Evolutionary conservation across 163 green algal genomes (phyloP), one percentile per base, ranked within the genome.

Genomic region (Scenedesmus sp.): DNA sequence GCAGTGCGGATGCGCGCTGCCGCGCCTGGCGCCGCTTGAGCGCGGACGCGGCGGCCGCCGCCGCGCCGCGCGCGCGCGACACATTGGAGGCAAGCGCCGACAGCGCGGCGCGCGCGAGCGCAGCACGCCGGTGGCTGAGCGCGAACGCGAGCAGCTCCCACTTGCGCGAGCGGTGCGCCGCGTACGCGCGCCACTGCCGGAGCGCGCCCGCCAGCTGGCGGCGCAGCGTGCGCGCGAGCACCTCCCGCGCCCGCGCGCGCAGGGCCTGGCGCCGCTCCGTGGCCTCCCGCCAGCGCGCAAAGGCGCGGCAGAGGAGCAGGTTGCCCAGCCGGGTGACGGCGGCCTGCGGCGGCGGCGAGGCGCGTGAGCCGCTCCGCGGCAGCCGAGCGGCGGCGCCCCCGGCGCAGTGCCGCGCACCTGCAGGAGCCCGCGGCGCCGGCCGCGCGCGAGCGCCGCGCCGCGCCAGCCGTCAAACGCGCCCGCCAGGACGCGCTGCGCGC

Each of bases 391-490:
- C 14, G 11, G 24, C 54, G 22, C 24, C 54, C 34, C 3, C 24
- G 10, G 14, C 34, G 51, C 51, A 33, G 51, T 13, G 17, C 22
- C 22, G 5, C 67, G 51, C 62, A 83, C 65, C 51, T 80, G 67
- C 58, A 70, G 75, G 58, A 72, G 63, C 9, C 2, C 28, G 26
- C 44, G 67, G 39, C 51, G 67, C 28, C 22, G 66, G 29, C 36
- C 34, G 31, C 31, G 34, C 29, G 50, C 48, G 15, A 62, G 47
- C 45, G 62, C 36, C 1, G 36, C 45, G 29, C 36, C 34, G 15
- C 56, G 42, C 75, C 75, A 86, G 2, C 31, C 34, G 28, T 36
- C 60, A 62, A 81, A 77, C 7, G 69, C 75, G 6, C 24, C 39
- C 1, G 74, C 67, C 5, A 83, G 28, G 1, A 31, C 48, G 28